Conservation (phyloP, 768 basidiomycete species). For the Mycena sanguinolenta region DNA sequence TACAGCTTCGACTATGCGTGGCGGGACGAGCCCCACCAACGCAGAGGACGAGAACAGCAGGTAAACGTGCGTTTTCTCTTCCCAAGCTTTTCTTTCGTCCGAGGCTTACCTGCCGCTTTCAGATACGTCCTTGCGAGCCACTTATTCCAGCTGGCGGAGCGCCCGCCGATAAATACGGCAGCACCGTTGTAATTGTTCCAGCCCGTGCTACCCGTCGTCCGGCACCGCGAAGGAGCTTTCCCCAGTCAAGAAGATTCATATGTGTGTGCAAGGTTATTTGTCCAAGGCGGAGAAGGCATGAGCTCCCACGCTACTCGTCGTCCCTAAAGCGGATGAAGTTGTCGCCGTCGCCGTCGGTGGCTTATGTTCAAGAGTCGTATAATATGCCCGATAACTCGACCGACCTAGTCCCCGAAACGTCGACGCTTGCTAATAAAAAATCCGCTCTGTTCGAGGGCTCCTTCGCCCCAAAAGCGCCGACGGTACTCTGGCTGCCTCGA, state of each 20-base stretch:
- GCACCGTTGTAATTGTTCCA: slow-evolving; percentile 70
- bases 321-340: slow-evolving; percentile 28
- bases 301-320: slow-evolving; percentile 14
- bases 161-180: slow-evolving; percentile 74
- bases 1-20: slow-evolving; percentile 84
- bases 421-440: slow-evolving; percentile 2
- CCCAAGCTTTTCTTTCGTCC: not conserved
- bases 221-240: slow-evolving; percentile 72
- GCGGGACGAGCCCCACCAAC: slow-evolving; percentile 83
- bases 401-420: slow-evolving; percentile 5
- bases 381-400: too few species aligned
- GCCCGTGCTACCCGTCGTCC: slow-evolving; percentile 73
- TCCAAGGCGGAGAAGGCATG: slow-evolving; percentile 19
- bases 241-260: slow-evolving; percentile 73
- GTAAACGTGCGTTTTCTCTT: slow-evolving; percentile 60
- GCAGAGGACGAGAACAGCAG: slow-evolving; percentile 89
- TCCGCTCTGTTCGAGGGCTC: slow-evolving; percentile 43
- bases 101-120: slow-evolving; percentile 3
- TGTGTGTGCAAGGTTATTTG: slow-evolving; percentile 56
- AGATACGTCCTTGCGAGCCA: slow-evolving; percentile 83
- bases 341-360: slow-evolving; percentile 16
- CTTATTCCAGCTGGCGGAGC: slow-evolving; percentile 80
- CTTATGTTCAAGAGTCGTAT: slow-evolving; percentile 50
- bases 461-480: slow-evolving; percentile 7
- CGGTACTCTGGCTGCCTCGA: slow-evolving; percentile 42